phyloP scores from a whole-genome alignment of 2,329 filamentous ascomycete genomes.

The Epichloe sylvatica region DNA sequence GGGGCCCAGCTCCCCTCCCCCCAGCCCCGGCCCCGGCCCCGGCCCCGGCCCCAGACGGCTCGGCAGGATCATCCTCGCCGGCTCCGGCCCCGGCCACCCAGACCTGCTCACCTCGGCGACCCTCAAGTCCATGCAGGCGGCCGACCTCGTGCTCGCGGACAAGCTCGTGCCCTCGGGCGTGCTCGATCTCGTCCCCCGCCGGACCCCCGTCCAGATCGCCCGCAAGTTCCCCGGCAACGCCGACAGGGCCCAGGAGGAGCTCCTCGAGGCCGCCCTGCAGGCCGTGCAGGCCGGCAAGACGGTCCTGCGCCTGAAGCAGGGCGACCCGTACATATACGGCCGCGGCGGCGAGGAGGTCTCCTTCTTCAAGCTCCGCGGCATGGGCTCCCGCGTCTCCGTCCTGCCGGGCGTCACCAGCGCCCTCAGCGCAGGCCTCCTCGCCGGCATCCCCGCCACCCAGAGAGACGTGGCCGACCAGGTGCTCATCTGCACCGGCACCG shows the following conservation, averaged over 20 bases:
- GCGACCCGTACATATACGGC: conserved; percentile 92
- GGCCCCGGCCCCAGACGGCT: conserved; percentile 13
- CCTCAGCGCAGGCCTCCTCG: conserved; percentile 75
- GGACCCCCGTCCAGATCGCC: conserved; percentile 80
- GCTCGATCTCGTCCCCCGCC: conserved; percentile 76
- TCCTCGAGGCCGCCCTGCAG: conserved; percentile 62
- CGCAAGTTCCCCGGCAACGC: conserved; percentile 97
- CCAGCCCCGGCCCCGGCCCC: conserved; percentile 4
- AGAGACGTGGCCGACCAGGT: conserved; percentile 84
- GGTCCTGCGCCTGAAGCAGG: conserved; percentile 86
- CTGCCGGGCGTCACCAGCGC: conserved; percentile 86
- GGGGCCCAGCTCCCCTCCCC: conserved; percentile 17
- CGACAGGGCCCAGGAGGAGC: conserved; percentile 81
- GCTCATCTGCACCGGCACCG: conserved; percentile 90
- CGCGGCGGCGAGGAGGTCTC: conserved; percentile 84
- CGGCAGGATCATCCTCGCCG: conserved; percentile 75
- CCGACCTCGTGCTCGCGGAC: conserved; percentile 71
- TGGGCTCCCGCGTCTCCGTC: conserved; percentile 49
- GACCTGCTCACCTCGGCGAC: conserved; percentile 78
- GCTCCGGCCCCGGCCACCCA: conserved; percentile 84
- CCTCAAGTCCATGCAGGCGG: conserved; percentile 57
- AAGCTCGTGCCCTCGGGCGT: conserved; percentile 77
- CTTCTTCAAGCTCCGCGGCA: conserved; percentile 64
- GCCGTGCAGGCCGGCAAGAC: conserved; percentile 53
- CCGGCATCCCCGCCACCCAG: conserved; percentile 76